phyloP scores from a whole-genome alignment of 2,329 filamentous ascomycete species.

The Hymenoscyphus linearis region DNA sequence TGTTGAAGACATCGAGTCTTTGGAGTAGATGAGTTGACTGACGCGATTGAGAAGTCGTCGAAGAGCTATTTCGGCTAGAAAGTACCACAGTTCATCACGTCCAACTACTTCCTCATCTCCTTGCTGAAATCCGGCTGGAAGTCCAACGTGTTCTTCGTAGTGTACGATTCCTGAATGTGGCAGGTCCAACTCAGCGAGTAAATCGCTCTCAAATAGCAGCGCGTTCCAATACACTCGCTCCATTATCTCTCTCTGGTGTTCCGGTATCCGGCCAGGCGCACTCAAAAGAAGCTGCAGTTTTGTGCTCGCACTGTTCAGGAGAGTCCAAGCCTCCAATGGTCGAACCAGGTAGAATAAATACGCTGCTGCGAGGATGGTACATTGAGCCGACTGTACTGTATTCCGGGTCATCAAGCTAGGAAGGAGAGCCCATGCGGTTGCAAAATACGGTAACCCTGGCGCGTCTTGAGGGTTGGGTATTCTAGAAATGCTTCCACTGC shows the following conservation, averaged over 20 bases:
- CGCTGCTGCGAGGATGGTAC: slow-evolving; percentile 72
- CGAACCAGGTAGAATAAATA: slow-evolving; percentile 80
- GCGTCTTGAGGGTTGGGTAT: slow-evolving; percentile 64
- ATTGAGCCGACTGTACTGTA: slow-evolving; percentile 72
- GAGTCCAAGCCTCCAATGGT: slow-evolving; percentile 76
- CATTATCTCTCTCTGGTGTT: slow-evolving; percentile 65
- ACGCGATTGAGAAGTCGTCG: slow-evolving; percentile 72
- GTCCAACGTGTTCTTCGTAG: slow-evolving; percentile 73
- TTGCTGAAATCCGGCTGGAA: slow-evolving; percentile 71
- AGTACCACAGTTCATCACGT: slow-evolving; percentile 79
- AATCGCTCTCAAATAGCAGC: slow-evolving; percentile 73
- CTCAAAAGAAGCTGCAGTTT: slow-evolving; percentile 76
- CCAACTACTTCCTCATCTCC: slow-evolving; percentile 61
- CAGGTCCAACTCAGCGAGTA: slow-evolving; percentile 73
- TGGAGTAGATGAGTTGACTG: slow-evolving; percentile 74
- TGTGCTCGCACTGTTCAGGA: slow-evolving; percentile 73
- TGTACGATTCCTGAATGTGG: slow-evolving; percentile 79
- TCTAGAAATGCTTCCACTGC: slow-evolving; percentile 70
- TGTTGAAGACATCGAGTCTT: slow-evolving; percentile 65
- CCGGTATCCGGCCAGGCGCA: slow-evolving; percentile 64
- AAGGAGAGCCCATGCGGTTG: slow-evolving; percentile 71
- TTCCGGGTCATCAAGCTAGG: slow-evolving; percentile 76
- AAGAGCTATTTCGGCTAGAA: slow-evolving; percentile 75
- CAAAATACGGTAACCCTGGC: slow-evolving; percentile 74
- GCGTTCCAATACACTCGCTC: slow-evolving; percentile 83